Evolutionary conservation across 345 rosid genomes (phyloP).

Genomic region (Turritis glabra): DNA sequence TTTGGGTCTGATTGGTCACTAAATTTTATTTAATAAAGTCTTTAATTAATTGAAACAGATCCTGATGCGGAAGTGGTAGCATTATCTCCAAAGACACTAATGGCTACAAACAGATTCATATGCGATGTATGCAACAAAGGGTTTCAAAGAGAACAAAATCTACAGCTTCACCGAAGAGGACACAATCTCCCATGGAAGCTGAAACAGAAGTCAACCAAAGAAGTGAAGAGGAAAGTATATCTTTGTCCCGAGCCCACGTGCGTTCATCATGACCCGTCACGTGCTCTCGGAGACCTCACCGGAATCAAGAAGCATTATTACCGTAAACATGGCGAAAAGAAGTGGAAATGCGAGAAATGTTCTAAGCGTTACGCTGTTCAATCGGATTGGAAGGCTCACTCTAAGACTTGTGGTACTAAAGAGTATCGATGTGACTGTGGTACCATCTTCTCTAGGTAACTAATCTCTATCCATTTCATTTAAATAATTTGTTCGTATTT

Average conservation of each 20-base stretch:
- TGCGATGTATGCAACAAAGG: constrained; percentile 92
- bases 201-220: constrained; percentile 75
- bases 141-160: constrained; percentile 83
- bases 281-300: constrained; percentile 87
- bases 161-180: constrained; percentile 88
- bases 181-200: constrained; percentile 91
- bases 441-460: constrained; percentile 83
- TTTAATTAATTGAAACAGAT: constrained; percentile 45
- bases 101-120: constrained; percentile 88
- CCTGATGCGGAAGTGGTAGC: constrained; percentile 92
- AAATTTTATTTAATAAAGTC: background rate
- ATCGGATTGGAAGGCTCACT: constrained; percentile 92
- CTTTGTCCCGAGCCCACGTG: constrained; percentile 85
- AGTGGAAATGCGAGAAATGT: constrained; percentile 89
- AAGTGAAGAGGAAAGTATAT: constrained; percentile 79
- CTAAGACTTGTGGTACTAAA: constrained; percentile 81
- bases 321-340: constrained; percentile 85
- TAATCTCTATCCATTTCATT: constrained; percentile 37
- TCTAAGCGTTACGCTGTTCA: constrained; percentile 80
- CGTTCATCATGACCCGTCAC: constrained; percentile 81
- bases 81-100: constrained; percentile 80
- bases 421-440: constrained; percentile 90
- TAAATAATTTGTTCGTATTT: constrained; percentile 33
- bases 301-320: constrained; percentile 81
- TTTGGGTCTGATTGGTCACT: background rate